Evolutionary conservation across 176 grass and related monocot species (phyloP).

Genomic region (Carex cristatella): DNA sequence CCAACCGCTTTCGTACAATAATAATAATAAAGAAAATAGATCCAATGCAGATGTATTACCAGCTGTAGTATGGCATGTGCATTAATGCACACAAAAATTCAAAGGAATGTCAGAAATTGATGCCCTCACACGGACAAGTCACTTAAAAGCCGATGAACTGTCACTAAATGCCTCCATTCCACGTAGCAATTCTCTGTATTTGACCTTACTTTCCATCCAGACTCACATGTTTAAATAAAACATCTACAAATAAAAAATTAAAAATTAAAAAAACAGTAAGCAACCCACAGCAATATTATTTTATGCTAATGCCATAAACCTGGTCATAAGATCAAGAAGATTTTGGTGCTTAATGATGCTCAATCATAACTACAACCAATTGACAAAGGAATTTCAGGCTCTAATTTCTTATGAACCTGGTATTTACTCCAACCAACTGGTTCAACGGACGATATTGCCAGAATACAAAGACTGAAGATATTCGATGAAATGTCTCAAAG

Average conservation of each 20-base stretch:
- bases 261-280: neutral
- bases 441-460: too few species aligned
- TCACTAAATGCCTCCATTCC: neutral
- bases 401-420: too few species aligned
- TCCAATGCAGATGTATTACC: neutral
- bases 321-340: neutral
- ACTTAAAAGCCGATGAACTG: neutral
- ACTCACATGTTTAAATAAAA: neutral
- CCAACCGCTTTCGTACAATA: neutral
- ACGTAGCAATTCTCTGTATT: conserved; percentile 1
- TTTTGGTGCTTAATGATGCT: neutral
- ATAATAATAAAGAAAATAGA: neutral
- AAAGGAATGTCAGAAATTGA: conserved; percentile 15
- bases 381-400: neutral
- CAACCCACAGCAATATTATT: neutral
- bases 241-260: neutral
- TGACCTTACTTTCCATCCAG: conserved; percentile 13
- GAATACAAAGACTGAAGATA: neutral
- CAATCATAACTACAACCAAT: neutral
- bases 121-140: conserved; percentile 1
- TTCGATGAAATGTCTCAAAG: neutral
- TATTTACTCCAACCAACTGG: too few species aligned
- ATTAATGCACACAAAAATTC: conserved; percentile 3
- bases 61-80: neutral
- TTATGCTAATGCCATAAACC: neutral